These are phyloP conservation scores for Penicillium hordei DNA, from an alignment of 2,329 filamentous ascomycete species.

Conservation along the genomic window DNA sequence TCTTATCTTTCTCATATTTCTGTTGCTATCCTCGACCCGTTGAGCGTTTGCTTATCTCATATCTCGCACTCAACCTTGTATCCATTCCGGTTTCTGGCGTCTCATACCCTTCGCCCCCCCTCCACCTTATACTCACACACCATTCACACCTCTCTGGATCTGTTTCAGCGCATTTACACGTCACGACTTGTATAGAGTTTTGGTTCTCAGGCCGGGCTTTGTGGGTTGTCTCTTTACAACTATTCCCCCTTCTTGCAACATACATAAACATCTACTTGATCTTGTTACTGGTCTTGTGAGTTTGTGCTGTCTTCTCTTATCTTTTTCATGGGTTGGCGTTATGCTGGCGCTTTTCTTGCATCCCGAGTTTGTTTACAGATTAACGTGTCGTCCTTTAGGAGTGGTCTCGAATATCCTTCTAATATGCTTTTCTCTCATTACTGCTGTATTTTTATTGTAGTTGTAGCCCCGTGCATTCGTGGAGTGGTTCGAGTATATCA, in stretches of 20 bases:
- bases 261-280: slow-evolving; percentile 23
- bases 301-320: slow-evolving; percentile 7
- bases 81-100: slow-evolving; percentile 12
- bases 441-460: not conserved
- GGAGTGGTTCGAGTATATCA: not conserved
- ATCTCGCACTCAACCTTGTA: slow-evolving; percentile 6
- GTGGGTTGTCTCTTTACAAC: slow-evolving; percentile 14
- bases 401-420: not conserved
- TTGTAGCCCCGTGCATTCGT: not conserved
- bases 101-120: slow-evolving; percentile 19
- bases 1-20: not conserved
- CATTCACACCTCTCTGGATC: slow-evolving; percentile 10
- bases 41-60: slow-evolving; percentile 9
- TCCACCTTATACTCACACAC: not conserved
- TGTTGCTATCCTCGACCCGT: not conserved
- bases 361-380: slow-evolving; percentile 5
- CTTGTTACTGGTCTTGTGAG: not conserved
- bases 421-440: not conserved
- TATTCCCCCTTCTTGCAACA: slow-evolving; percentile 19
- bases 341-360: slow-evolving; percentile 15
- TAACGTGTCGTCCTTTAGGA: not conserved
- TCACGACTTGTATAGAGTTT: slow-evolving; percentile 29
- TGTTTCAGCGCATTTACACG: slow-evolving; percentile 21
- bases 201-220: slow-evolving; percentile 15
- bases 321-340: slow-evolving; percentile 22